These are phyloP conservation scores for Coleophoma crateriformis DNA, from an alignment of 2,329 filamentous ascomycete genomes.

Conservation along the genomic window DNA sequence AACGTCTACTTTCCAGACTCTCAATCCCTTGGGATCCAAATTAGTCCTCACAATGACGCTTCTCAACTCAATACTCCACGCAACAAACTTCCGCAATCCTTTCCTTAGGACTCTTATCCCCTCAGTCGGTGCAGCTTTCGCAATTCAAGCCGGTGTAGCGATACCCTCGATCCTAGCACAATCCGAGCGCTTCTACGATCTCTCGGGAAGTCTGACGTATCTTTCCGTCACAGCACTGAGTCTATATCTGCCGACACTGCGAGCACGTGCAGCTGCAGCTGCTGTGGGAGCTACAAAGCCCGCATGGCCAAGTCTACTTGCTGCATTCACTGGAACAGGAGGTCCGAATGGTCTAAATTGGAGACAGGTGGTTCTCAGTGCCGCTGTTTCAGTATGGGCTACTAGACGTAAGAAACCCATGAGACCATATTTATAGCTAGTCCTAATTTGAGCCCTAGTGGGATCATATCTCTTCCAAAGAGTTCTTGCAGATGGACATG, in stretches of 20 bases:
- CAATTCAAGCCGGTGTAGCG: conserved; percentile 56
- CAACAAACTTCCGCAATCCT: conserved; percentile 56
- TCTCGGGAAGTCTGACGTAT: conserved; percentile 62
- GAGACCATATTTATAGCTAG: not conserved
- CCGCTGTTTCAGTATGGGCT: conserved; percentile 57
- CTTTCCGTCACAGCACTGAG: conserved; percentile 58
- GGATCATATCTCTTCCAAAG: conserved; percentile 60
- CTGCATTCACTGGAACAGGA: conserved; percentile 35
- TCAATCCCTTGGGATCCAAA: not conserved
- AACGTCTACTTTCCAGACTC: too few relatives aligned
- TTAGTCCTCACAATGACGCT: conserved; percentile 17
- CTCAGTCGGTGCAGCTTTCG: conserved; percentile 55
- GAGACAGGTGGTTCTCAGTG: conserved; percentile 50
- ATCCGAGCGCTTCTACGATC: conserved; percentile 63
- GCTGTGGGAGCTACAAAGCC: conserved; percentile 33
- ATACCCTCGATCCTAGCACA: conserved; percentile 54
- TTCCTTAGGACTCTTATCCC: conserved; percentile 59
- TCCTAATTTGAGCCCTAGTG: conserved; percentile 35
- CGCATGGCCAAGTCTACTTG: conserved; percentile 39
- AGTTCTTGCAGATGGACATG: conserved; percentile 51
- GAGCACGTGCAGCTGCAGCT: conserved; percentile 43
- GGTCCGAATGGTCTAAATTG: conserved; percentile 47
- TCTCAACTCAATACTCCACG: conserved; percentile 45
- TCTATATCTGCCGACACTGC: conserved; percentile 53
- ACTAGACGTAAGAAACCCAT: conserved; percentile 41